Percentiles rank a stretch among this genome's conserved stretches.
Evolutionary conservation across 371 early-diverging fungal genomes (phyloP).

Genomic region (Umbelopsis sp.): DNA sequence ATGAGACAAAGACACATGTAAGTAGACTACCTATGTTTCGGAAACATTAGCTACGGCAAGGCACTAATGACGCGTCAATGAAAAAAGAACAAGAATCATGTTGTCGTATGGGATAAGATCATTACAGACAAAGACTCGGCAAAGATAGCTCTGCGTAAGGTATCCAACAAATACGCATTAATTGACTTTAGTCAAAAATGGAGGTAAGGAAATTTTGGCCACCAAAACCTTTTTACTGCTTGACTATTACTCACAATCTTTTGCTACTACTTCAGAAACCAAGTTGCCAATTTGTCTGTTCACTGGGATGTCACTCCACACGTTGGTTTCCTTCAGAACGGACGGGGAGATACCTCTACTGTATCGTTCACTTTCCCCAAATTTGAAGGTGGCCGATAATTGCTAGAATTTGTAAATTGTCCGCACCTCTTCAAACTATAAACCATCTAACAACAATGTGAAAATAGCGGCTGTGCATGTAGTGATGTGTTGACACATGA

Average conservation of each 20-base stretch:
- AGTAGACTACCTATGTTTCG: conserved; percentile 19
- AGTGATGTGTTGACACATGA: neutral
- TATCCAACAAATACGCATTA: conserved; percentile 78
- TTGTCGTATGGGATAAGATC: conserved; percentile 93
- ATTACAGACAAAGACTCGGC: conserved; percentile 75
- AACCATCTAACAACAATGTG: no score
- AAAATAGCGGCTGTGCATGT: neutral
- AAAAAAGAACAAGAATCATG: conserved; percentile 65
- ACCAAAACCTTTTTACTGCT: neutral
- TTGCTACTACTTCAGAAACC: conserved; percentile 35
- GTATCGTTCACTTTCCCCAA: neutral
- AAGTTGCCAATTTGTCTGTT: conserved; percentile 75
- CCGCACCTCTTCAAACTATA: no score
- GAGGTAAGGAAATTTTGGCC: conserved; percentile 29
- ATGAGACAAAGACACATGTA: conserved; percentile 67
- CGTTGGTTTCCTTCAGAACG: conserved; percentile 75
- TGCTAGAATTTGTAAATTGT: neutral
- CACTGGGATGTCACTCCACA: conserved; percentile 90
- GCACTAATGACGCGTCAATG: neutral
- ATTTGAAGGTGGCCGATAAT: conserved; percentile 2
- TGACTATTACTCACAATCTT: conserved; percentile 10
- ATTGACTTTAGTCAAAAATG: conserved; percentile 69
- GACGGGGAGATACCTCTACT: conserved; percentile 30
- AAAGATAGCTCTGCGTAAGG: conserved; percentile 56
- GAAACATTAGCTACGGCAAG: no score